Percentiles rank a stretch among this genome's conserved stretches.
phyloP scores from a whole-genome alignment of 345 rosid genomes.

The Cardiospermum halicacabum region DNA sequence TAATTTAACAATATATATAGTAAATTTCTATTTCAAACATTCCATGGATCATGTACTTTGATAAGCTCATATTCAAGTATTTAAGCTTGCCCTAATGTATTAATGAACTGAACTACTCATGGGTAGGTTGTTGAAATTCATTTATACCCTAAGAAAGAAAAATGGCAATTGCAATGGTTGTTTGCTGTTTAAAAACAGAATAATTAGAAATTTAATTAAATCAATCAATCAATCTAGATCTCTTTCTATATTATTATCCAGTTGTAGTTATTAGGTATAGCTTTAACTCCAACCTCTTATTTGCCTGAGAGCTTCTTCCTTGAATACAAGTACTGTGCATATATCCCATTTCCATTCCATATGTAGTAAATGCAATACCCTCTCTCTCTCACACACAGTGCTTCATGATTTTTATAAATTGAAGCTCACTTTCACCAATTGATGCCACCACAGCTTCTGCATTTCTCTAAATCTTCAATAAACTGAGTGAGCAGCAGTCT shows the following conservation, averaged over 20 bases:
- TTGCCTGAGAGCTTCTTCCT: not conserved
- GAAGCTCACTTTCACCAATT: not conserved
- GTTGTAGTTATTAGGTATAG: not conserved
- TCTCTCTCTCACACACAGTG: too few species aligned
- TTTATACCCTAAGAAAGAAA: too few species aligned
- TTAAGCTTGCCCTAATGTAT: not conserved
- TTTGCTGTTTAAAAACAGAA: too few species aligned
- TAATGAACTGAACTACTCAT: not conserved
- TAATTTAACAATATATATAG: too few species aligned
- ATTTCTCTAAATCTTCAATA: conserved; percentile 7
- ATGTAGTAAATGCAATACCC: not conserved
- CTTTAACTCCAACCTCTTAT: conserved; percentile 5
- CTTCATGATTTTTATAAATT: conserved; percentile 2
- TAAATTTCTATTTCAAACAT: too few species aligned
- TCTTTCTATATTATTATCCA: not conserved
- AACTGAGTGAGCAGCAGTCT: conserved; percentile 11
- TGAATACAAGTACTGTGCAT: not conserved
- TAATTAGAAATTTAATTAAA: too few species aligned
- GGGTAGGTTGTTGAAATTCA: not conserved
- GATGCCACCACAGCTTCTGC: conserved; percentile 8
- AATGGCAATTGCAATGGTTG: too few species aligned
- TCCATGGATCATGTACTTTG: too few species aligned
- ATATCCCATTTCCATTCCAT: not conserved
- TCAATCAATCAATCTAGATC: not conserved
- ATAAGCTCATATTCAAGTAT: not conserved